phyloP scores from a whole-genome alignment of 495 filamentous ascomycete genomes.

The Tuber microsphaerosporum region DNA sequence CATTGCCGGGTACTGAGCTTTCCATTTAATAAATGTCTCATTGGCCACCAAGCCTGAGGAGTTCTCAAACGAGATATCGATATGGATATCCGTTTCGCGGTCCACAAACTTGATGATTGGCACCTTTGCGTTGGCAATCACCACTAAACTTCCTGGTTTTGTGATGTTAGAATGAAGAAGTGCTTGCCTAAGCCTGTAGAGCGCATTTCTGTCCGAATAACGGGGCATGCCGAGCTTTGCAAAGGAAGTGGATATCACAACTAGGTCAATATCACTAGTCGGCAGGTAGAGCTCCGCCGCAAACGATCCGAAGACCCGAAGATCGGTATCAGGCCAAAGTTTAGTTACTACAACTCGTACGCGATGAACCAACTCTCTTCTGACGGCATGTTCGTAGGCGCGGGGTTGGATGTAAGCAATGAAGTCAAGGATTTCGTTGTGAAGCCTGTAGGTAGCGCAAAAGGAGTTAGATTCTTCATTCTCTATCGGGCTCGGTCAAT shows the following conservation, averaged over 20 bases:
- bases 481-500: slow-evolving; percentile 2
- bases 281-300: slow-evolving; percentile 85
- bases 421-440: slow-evolving; percentile 84
- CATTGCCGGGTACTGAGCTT: slow-evolving; percentile 68
- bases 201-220: slow-evolving; percentile 42
- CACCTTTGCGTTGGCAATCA: slow-evolving; percentile 70
- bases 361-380: slow-evolving; percentile 63
- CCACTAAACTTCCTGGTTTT: slow-evolving; percentile 50
- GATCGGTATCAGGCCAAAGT: slow-evolving; percentile 51
- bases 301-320: slow-evolving; percentile 82
- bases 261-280: slow-evolving; percentile 86
- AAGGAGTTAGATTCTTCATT: not conserved
- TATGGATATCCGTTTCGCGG: slow-evolving; percentile 59
- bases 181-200: slow-evolving; percentile 49
- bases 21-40: slow-evolving; percentile 72
- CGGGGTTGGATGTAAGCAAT: slow-evolving; percentile 71
- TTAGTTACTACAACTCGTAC: slow-evolving; percentile 50
- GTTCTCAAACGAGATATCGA: slow-evolving; percentile 95
- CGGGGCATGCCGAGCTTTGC: slow-evolving; percentile 41
- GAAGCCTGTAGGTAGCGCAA: slow-evolving; percentile 51
- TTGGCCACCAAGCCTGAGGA: slow-evolving; percentile 69
- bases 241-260: slow-evolving; percentile 65
- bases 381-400: slow-evolving; percentile 67
- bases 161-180: slow-evolving; percentile 46
- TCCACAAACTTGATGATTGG: slow-evolving; percentile 91